Evolutionary conservation across 2,329 filamentous ascomycete species (phyloP).

Genomic region (Cercospora sp.): DNA sequence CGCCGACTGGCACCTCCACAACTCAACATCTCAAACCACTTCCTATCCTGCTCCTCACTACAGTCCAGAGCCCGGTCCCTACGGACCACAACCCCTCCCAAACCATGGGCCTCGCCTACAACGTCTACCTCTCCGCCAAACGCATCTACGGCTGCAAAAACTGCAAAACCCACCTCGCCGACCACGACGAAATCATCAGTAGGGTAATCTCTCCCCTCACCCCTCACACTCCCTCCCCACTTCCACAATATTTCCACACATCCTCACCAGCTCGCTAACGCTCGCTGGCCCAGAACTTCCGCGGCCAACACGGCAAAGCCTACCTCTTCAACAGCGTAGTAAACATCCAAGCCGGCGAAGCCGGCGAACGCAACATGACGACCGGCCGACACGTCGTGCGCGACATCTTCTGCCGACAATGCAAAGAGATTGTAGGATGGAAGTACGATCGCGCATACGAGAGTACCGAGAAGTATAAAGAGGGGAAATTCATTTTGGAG

Average conservation of each 20-base stretch:
- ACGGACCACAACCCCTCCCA: background rate
- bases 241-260: too few species aligned
- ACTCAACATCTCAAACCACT: background rate
- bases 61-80: background rate
- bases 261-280: too few species aligned
- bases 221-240: too few species aligned
- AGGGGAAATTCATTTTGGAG: conserved; percentile 96
- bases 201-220: conserved; percentile 65
- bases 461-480: conserved; percentile 92
- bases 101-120: conserved; percentile 41
- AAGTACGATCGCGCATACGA: conserved; percentile 99
- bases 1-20: background rate
- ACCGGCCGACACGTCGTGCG: conserved; percentile 92
- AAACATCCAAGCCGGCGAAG: conserved; percentile 79
- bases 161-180: conserved; percentile 93
- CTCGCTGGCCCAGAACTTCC: conserved; percentile 65
- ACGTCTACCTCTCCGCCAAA: conserved; percentile 70
- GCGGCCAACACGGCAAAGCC: conserved; percentile 95
- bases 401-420: conserved; percentile 88
- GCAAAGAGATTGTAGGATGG: conserved; percentile 92
- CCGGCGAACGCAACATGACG: conserved; percentile 97
- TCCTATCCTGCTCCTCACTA: background rate
- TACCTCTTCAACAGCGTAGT: conserved; percentile 95
- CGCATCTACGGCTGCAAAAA: conserved; percentile 79
- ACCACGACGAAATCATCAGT: conserved; percentile 95